Conservation (phyloP, 2,329 filamentous ascomycete genomes). For the Epichloe amarillans region DNA sequence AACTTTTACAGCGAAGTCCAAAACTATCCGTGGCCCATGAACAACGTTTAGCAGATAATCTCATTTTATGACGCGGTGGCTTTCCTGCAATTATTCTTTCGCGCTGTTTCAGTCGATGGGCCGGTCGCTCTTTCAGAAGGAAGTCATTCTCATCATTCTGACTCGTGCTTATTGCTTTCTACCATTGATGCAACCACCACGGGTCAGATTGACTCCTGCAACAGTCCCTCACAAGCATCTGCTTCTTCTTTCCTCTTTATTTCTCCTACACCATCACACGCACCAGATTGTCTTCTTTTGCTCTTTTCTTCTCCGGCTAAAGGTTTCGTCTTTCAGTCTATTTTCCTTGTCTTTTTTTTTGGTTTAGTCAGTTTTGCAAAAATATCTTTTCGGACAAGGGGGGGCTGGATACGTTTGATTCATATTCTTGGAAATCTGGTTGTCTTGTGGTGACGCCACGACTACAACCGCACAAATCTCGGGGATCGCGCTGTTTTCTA, state of each 20-base stretch:
- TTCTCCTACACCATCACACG: not conserved
- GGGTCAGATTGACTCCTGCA: not conserved
- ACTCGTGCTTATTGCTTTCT: not conserved
- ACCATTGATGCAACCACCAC: not conserved
- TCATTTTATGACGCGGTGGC: not conserved
- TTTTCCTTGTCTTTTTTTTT: no score
- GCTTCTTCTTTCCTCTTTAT: not conserved
- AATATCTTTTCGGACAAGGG: no score
- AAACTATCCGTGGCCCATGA: not conserved
- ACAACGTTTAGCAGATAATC: not conserved
- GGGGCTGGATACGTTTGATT: not conserved
- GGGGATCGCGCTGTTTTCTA: not conserved
- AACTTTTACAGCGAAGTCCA: not conserved
- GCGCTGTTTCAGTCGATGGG: not conserved
- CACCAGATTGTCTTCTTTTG: not conserved
- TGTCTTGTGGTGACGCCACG: not conserved
- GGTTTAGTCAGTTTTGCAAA: no score
- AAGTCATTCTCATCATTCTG: not conserved
- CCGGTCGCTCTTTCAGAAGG: not conserved
- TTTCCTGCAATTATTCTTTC: not conserved
- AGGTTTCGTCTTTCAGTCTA: no score
- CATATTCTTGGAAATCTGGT: not conserved
- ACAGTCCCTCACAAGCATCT: not conserved
- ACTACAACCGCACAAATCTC: not conserved
- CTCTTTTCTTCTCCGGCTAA: no score